Evolutionary conservation across 352 stramenopile species (phyloP).

Genomic region (Globisporangium spiculum): DNA sequence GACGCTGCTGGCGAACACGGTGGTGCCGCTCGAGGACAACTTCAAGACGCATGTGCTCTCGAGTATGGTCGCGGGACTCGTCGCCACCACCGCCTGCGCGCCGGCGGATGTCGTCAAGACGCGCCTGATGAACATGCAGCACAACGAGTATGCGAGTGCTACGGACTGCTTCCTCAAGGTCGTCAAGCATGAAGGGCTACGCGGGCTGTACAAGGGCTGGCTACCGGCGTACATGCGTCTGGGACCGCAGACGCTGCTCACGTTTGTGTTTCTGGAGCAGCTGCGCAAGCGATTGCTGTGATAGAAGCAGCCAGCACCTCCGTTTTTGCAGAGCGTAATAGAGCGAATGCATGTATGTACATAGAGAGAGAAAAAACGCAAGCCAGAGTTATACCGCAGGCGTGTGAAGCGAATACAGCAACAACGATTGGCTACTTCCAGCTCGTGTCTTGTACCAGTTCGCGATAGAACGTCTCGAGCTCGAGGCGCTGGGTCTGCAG

Average conservation of each 20-base stretch:
- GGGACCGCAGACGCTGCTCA: constrained; percentile 77
- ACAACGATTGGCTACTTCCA: constrained; percentile 22
- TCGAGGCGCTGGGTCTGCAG: constrained; percentile 34
- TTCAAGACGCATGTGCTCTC: constrained; percentile 68
- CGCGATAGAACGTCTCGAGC: constrained; percentile 36
- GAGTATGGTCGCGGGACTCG: constrained; percentile 76
- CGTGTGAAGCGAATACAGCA: constrained; percentile 4
- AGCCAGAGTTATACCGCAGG: not conserved
- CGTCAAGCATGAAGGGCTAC: constrained; percentile 67
- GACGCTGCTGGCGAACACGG: constrained; percentile 41
- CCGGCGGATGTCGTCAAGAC: constrained; percentile 83
- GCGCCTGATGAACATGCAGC: constrained; percentile 82
- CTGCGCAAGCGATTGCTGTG: constrained; percentile 68
- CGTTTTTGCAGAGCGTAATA: not conserved
- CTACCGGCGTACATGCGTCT: constrained; percentile 82
- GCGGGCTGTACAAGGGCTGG: constrained; percentile 83
- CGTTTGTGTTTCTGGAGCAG: constrained; percentile 86
- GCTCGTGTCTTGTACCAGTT: constrained; percentile 33
- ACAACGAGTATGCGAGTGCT: constrained; percentile 75
- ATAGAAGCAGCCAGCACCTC: not conserved
- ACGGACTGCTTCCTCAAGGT: constrained; percentile 84
- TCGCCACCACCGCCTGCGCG: constrained; percentile 75
- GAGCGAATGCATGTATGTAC: not conserved
- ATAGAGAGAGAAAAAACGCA: constrained; percentile 8
- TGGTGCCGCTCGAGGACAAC: constrained; percentile 54